Conservation (phyloP, 768 basidiomycete species). For the Grammothele lineata region DNA sequence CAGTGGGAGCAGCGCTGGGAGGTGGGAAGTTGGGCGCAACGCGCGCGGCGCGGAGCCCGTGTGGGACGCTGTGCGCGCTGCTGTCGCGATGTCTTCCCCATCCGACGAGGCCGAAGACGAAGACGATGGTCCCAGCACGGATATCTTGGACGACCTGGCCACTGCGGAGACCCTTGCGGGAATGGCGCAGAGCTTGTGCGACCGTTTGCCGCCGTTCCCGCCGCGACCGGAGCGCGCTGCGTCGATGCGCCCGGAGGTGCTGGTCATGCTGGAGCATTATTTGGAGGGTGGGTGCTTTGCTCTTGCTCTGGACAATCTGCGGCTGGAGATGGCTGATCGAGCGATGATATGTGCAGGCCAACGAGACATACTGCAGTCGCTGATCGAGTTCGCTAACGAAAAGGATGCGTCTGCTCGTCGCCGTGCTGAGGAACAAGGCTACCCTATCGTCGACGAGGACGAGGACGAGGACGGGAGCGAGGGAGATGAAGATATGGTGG, state of each 20-base stretch:
- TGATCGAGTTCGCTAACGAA: slow-evolving; percentile 44
- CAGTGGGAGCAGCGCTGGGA: too few species aligned
- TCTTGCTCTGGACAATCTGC: too few species aligned
- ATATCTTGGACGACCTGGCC: slow-evolving; percentile 53
- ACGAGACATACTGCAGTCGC: slow-evolving; percentile 48
- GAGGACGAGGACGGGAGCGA: slow-evolving; percentile 15
- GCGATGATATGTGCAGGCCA: too few species aligned
- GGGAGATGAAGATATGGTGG: too few species aligned
- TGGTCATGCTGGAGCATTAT: slow-evolving; percentile 64
- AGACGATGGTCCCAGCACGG: slow-evolving; percentile 14
- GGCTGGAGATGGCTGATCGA: too few species aligned
- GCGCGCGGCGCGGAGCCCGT: slow-evolving; percentile 52
- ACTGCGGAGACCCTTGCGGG: slow-evolving; percentile 60
- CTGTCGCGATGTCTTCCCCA: too few species aligned
- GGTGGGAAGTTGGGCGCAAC: slow-evolving; percentile 62
- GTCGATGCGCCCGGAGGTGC: slow-evolving; percentile 51
- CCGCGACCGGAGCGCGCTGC: slow-evolving; percentile 19
- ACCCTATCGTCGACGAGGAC: slow-evolving; percentile 50
- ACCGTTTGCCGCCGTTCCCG: slow-evolving; percentile 40
- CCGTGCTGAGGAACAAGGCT: slow-evolving; percentile 45
- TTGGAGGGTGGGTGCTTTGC: too few species aligned
- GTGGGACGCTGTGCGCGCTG: slow-evolving; percentile 50
- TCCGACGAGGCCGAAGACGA: slow-evolving; percentile 21
- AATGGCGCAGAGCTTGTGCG: slow-evolving; percentile 55
- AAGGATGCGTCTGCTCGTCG: slow-evolving; percentile 47